Percentiles rank a stretch among this genome's conserved stretches.
Evolutionary conservation across 805 yeast genomes (phyloP).

Genomic region (Nakazawaea molendinolei): DNA sequence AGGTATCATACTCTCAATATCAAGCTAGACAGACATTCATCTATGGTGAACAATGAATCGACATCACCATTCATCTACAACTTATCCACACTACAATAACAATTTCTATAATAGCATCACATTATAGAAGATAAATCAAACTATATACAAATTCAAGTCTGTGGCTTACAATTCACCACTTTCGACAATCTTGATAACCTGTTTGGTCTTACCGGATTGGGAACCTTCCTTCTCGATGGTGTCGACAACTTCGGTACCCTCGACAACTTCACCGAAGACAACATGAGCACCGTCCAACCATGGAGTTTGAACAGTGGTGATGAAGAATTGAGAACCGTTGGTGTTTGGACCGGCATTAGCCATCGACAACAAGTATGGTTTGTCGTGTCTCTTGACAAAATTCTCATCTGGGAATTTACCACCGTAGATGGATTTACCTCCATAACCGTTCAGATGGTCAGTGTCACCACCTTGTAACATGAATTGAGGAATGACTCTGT

Average conservation of each 20-base stretch:
- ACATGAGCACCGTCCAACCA: conserved; percentile 79
- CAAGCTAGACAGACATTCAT: no score
- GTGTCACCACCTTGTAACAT: conserved; percentile 96
- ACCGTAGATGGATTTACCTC: conserved; percentile 87
- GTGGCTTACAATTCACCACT: conserved; percentile 39
- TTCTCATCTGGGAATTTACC: conserved; percentile 54
- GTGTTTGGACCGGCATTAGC: conserved; percentile 93
- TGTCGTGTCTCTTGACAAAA: conserved; percentile 66
- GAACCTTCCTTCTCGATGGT: conserved; percentile 62
- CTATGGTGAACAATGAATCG: no score
- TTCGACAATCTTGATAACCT: conserved; percentile 56
- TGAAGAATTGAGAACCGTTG: conserved; percentile 87
- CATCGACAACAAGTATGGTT: conserved; percentile 82
- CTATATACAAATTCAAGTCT: background rate
- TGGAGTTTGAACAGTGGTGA: conserved; percentile 72
- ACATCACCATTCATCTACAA: no score
- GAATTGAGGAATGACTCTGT: conserved; percentile 94
- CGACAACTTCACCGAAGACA: conserved; percentile 70
- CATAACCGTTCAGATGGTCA: conserved; percentile 82
- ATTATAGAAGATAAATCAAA: no score
- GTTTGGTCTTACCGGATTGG: conserved; percentile 57
- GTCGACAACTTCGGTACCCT: conserved; percentile 53
- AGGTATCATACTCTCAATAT: no score
- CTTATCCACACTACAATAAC: no score
- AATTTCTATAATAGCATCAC: no score